Conservation (phyloP, 768 basidiomycete species). For the Trichaptum fuscoviolaceum region DNA sequence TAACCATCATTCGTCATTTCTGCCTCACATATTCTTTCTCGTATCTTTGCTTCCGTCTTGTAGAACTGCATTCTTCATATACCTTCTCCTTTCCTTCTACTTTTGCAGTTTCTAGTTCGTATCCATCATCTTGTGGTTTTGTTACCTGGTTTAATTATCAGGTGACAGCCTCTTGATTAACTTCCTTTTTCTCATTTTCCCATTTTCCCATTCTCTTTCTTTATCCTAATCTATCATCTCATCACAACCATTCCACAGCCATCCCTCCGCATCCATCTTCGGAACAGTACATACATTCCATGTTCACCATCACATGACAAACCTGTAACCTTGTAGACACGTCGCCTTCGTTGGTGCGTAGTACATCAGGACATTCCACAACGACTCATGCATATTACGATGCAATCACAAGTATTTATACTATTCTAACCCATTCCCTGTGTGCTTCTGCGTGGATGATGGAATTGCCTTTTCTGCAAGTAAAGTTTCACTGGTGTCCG, state of each 20-base stretch:
- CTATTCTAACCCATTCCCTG: not conserved
- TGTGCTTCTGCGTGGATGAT: not conserved
- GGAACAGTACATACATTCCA: not conserved
- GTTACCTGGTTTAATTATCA: not conserved
- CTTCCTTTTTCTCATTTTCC: not conserved
- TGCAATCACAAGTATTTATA: conserved; percentile 1
- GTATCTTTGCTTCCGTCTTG: not conserved
- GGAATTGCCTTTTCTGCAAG: not conserved
- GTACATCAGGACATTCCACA: conserved; percentile 1
- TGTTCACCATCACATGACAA: not conserved
- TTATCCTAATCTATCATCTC: conserved; percentile 1
- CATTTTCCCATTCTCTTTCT: not conserved
- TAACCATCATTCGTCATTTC: not conserved
- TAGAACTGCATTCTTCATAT: not conserved
- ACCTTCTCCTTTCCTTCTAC: not conserved
- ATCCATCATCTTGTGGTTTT: not conserved
- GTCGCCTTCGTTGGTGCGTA: not conserved
- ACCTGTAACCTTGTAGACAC: not conserved
- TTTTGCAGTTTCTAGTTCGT: not conserved
- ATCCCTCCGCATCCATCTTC: not conserved
- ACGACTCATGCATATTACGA: not conserved
- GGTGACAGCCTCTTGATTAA: not conserved
- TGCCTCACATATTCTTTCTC: not conserved
- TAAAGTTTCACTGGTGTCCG: not conserved
- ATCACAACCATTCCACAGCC: not conserved